Evolutionary conservation across 192 early-diverging fungal species (phyloP).

Genomic region (Podila epigama): DNA sequence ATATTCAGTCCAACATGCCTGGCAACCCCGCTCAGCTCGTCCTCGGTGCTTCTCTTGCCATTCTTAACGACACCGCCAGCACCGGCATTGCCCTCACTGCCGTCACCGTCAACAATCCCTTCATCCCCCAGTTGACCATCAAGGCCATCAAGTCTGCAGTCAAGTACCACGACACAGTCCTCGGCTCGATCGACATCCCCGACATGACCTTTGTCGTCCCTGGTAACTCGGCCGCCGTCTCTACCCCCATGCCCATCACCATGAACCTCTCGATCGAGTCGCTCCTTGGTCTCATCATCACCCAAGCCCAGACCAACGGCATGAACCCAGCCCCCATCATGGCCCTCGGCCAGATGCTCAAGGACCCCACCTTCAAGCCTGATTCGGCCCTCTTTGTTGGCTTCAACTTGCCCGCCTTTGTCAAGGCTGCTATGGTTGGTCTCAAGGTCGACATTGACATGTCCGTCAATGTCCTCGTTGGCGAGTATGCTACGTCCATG

Average conservation of each 20-base stretch:
- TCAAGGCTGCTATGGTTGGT: constrained; percentile 53
- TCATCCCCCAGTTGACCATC: constrained; percentile 57
- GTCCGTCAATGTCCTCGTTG: constrained; percentile 52
- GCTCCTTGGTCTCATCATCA: constrained; percentile 53
- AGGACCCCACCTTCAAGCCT: constrained; percentile 44
- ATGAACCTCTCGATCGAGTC: constrained; percentile 61
- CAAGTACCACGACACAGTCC: constrained; percentile 45
- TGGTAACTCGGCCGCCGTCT: constrained; percentile 49
- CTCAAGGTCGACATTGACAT: constrained; percentile 58
- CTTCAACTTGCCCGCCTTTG: constrained; percentile 56
- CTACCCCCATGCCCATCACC: constrained; percentile 44
- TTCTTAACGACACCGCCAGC: constrained; percentile 50
- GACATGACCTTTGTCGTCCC: constrained; percentile 46
- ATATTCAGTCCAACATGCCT: constrained; percentile 56
- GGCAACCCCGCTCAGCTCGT: constrained; percentile 57
- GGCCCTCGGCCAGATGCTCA: constrained; percentile 47
- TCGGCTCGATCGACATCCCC: constrained; percentile 59
- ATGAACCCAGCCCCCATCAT: constrained; percentile 55
- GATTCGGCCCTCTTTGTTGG: constrained; percentile 45
- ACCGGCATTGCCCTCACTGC: constrained; percentile 54
- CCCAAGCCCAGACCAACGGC: constrained; percentile 50
- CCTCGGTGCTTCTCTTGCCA: constrained; percentile 49
- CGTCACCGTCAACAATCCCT: constrained; percentile 63
- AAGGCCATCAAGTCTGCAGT: constrained; percentile 55
- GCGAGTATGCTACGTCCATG: constrained; percentile 57